Percentiles rank a stretch among this genome's conserved stretches.
Conservation (phyloP, 2,329 filamentous ascomycete species). For the Talaromyces piceae region DNA sequence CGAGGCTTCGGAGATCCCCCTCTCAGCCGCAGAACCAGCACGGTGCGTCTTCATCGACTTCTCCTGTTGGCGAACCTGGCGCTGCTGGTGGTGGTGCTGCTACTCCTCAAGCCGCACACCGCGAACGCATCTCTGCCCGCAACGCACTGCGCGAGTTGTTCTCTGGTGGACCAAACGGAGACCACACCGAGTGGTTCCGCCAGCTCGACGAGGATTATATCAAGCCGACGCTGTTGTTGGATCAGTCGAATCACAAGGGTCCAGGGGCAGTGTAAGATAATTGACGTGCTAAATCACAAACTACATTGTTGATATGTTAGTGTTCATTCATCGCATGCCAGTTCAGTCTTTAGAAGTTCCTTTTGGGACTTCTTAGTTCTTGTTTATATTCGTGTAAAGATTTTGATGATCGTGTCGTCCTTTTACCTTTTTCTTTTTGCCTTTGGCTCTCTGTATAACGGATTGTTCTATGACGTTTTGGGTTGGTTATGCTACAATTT, state of each 20-base stretch:
- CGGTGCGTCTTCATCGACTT: conserved; percentile 14
- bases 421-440: neutral
- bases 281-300: too few species aligned
- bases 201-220: conserved; percentile 95
- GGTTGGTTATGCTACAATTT: neutral
- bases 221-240: conserved; percentile 81
- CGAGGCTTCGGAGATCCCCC: conserved; percentile 28
- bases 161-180: conserved; percentile 62
- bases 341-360: too few species aligned
- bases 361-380: too few species aligned
- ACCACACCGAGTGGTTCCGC: conserved; percentile 81
- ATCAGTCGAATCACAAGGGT: conserved; percentile 49
- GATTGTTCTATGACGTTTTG: neutral
- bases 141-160: conserved; percentile 75
- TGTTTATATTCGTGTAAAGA: neutral
- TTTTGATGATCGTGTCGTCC: neutral
- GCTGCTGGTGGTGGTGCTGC: conserved; percentile 23
- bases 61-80: conserved; percentile 13
- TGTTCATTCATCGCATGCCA: too few species aligned
- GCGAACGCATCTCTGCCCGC: conserved; percentile 55
- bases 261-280: conserved; percentile 16
- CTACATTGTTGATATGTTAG: neutral
- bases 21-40: conserved; percentile 28
- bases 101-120: conserved; percentile 10
- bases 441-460: neutral